phyloP scores from a whole-genome alignment of 257 asterid species.

The Voacanga thouarsii region DNA sequence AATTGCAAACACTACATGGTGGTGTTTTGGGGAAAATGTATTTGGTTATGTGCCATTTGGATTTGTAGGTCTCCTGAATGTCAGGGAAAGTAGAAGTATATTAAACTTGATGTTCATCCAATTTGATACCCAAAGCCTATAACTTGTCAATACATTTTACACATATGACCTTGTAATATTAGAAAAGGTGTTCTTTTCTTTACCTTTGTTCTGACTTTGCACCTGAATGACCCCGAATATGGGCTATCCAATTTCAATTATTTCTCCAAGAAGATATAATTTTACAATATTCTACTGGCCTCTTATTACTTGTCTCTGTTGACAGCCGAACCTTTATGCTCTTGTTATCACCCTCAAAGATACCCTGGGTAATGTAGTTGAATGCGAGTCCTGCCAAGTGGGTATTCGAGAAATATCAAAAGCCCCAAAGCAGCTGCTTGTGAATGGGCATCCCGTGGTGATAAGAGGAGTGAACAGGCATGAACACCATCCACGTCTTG shows the following conservation, averaged over 20 bases:
- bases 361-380: conserved; percentile 64
- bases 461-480: conserved; percentile 97
- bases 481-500: conserved; percentile 96
- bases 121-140: not conserved
- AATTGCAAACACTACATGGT: not conserved
- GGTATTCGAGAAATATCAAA: conserved; percentile 76
- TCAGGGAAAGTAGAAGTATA: not conserved
- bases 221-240: not conserved
- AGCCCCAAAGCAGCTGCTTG: conserved; percentile 89
- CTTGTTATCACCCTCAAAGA: conserved; percentile 89
- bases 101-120: not conserved
- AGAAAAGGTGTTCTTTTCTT: not conserved
- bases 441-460: conserved; percentile 86
- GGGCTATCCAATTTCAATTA: not conserved
- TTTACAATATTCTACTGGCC: conserved; percentile 8
- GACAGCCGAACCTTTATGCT: conserved; percentile 92
- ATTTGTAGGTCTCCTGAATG: not conserved
- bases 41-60: not conserved
- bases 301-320: conserved; percentile 31
- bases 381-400: conserved; percentile 93
- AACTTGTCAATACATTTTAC: not conserved
- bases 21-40: not conserved
- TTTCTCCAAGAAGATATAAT: not conserved
- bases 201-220: not conserved
- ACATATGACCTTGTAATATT: not conserved